Base-by-base conservation (phyloP, 257 asterid genomes). In the Scutellaria barbata region DNA sequence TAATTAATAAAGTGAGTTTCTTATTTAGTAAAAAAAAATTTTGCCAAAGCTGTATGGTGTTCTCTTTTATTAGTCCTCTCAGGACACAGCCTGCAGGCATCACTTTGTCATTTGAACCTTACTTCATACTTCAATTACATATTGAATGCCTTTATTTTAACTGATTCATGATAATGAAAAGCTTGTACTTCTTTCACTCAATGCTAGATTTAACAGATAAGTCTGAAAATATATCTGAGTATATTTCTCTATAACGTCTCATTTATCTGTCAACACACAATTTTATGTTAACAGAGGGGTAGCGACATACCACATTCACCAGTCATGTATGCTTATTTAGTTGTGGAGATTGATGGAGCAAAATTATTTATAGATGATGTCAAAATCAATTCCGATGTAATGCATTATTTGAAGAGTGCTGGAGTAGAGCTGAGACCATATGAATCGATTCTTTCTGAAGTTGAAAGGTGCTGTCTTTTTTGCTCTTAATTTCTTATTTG, bases 321-420 rank as follows among this genome's bases (percentile, higher is more conserved):
- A 8, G 99, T 94, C 81, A 87, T 85, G 92, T 94, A 94, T 69
- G 98, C 98, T 3, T 89, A 94, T 79, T 81, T 92, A 65, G 57
- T 94, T 37, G 95, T 94, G 87, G 99, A 91, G 87, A 81, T 77
- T 68, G 95, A 88, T 76, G 89, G 89, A 59, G 96, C 96, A 73
- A 88, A 88, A 69, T 82, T 94, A 74, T 89, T 89, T 78, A 74
- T 89, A 40, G 87, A 91, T 74, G 84, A 89, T 13, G 76, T 89
- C 60, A 94, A 94, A 85, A 76, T 94, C 66, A 85, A 83, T 48
- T 81, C 92, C 35, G 90, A 88, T 76, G 95, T 89, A 82, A 85
- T 76, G 93, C 86, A 78, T 57, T 82, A 89, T 82, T 80, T 91
- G 92, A 83, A 83, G 81, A 80, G 77, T 79, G 96, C 95, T 66